phyloP scores from a whole-genome alignment of 2,329 filamentous ascomycete species.

The Epichloe hybrida region DNA sequence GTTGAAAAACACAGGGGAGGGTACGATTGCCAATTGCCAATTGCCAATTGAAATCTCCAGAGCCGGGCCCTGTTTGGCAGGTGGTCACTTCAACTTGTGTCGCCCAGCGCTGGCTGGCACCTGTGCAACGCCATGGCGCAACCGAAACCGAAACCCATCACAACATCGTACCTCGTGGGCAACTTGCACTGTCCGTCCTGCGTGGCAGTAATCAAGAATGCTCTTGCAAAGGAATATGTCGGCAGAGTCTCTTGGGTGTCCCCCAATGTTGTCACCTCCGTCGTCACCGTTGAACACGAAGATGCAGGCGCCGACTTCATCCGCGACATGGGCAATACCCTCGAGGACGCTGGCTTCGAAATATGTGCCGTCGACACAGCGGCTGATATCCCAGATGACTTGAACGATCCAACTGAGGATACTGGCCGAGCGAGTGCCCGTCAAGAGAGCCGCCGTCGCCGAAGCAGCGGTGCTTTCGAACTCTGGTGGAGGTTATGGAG shows the following conservation, averaged over 20 bases:
- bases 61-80: background rate
- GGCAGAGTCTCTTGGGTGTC: conserved; percentile 44
- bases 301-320: conserved; percentile 27
- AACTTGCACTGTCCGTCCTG: conserved; percentile 73
- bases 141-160: conserved; percentile 19
- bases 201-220: conserved; percentile 49
- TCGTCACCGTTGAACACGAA: conserved; percentile 46
- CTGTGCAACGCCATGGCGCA: conserved; percentile 14
- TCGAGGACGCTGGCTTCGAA: conserved; percentile 47
- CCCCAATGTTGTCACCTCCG: conserved; percentile 59
- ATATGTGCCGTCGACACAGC: conserved; percentile 34
- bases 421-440: conserved; percentile 11
- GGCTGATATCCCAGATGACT: conserved; percentile 17
- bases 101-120: background rate
- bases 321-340: conserved; percentile 29
- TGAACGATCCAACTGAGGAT: conserved; percentile 11
- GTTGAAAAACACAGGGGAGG: background rate
- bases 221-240: conserved; percentile 34
- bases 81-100: background rate
- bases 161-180: conserved; percentile 51
- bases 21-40: too few species aligned
- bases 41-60: background rate
- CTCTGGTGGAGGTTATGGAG: conserved; percentile 21
- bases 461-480: conserved; percentile 11
- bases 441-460: conserved; percentile 10